A percentile compares a stretch with the other conserved stretches of the same genome.
Evolutionary conservation across 805 yeast species (phyloP).

Genomic region (Yarrowia hollandica): DNA sequence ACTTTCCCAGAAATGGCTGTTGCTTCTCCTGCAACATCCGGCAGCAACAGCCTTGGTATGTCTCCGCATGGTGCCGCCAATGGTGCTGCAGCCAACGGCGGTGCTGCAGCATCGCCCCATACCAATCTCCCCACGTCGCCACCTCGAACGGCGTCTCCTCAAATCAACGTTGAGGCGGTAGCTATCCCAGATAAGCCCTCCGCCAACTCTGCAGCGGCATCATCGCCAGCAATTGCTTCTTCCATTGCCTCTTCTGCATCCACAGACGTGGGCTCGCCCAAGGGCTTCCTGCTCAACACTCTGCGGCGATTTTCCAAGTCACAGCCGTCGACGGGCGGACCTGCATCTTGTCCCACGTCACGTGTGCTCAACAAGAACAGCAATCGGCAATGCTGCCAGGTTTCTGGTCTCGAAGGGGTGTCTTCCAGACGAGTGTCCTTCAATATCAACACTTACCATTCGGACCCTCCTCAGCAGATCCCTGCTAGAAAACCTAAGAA

Average conservation of each 20-base stretch:
- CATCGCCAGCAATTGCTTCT: neutral
- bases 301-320: slow-evolving; percentile 18
- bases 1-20: neutral
- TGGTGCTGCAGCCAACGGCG: no score
- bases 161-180: slow-evolving; percentile 5
- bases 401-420: slow-evolving; percentile 29
- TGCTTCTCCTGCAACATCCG: neutral
- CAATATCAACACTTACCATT: slow-evolving; percentile 67
- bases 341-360: neutral
- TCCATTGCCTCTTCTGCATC: slow-evolving; percentile 17
- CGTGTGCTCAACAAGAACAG: slow-evolving; percentile 13
- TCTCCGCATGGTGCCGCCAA: no score
- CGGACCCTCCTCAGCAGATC: slow-evolving; percentile 92
- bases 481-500: slow-evolving; percentile 80
- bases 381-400: neutral
- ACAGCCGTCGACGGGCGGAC: neutral
- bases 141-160: slow-evolving; percentile 2
- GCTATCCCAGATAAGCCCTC: neutral
- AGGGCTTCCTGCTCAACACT: slow-evolving; percentile 16
- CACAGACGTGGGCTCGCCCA: neutral
- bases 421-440: slow-evolving; percentile 68
- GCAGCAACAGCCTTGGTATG: neutral
- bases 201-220: neutral
- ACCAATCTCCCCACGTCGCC: neutral
- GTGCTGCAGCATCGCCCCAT: neutral